Percentiles rank a stretch among this genome's conserved stretches.
These are phyloP conservation scores for Stephanodiscus minutulus DNA, from an alignment of 108 stramenopile genomes.

Conservation along the genomic window DNA sequence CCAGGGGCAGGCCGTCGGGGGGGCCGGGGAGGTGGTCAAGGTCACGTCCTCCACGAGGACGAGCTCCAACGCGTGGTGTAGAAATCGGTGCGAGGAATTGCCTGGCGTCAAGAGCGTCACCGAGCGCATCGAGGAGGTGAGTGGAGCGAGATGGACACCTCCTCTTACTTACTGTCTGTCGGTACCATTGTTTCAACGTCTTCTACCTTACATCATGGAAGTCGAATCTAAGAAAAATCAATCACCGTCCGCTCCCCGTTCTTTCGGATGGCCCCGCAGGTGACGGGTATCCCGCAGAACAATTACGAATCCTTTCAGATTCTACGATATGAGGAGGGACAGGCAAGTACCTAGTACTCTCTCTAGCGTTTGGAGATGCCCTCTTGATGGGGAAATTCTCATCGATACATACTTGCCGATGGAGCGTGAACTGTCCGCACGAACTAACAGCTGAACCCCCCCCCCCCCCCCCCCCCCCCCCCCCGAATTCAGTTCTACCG, in stretches of 20 bases:
- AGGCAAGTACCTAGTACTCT: background rate
- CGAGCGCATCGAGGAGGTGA: conserved; percentile 43
- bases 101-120: conserved; percentile 47
- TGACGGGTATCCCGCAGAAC: conserved; percentile 48
- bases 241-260: too few relatives aligned
- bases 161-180: too few relatives aligned
- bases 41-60: conserved; percentile 51
- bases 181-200: too few relatives aligned
- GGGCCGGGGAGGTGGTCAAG: conserved; percentile 54
- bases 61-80: conserved; percentile 65
- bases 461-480: too few relatives aligned
- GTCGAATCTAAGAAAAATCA: background rate
- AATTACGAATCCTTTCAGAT: conserved; percentile 74
- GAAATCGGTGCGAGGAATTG: conserved; percentile 49
- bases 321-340: conserved; percentile 52
- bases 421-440: too few relatives aligned
- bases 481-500: conserved; percentile 67
- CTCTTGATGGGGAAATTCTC: too few relatives aligned
- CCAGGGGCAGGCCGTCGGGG: conserved; percentile 47
- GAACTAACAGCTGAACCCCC: too few relatives aligned
- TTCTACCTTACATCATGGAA: too few relatives aligned
- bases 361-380: too few relatives aligned
- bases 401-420: too few relatives aligned
- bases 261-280: too few relatives aligned
- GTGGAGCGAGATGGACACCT: too few relatives aligned